A percentile compares a stretch with the other conserved stretches of the same genome.
These are phyloP conservation scores for Xylaria sp. DNA, from an alignment of 495 filamentous ascomycete genomes.

Conservation along the genomic window DNA sequence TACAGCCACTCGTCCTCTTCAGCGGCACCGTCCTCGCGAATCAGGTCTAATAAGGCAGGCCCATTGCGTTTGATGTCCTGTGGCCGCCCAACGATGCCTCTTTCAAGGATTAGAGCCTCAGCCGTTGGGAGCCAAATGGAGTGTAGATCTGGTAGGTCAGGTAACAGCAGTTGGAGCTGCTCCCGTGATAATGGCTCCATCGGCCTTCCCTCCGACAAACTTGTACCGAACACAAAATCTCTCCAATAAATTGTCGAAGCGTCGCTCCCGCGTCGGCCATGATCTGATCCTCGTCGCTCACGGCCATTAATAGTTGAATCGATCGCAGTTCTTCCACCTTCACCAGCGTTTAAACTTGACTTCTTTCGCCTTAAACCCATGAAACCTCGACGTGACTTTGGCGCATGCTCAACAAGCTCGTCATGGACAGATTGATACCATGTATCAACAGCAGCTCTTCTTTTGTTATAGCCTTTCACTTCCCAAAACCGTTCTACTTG, in stretches of 20 bases:
- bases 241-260: conserved; percentile 46
- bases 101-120: conserved; percentile 60
- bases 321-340: conserved; percentile 22
- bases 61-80: conserved; percentile 61
- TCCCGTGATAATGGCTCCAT: conserved; percentile 57
- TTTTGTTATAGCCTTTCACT: conserved; percentile 62
- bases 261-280: conserved; percentile 40
- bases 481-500: conserved; percentile 65
- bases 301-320: conserved; percentile 29
- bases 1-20: conserved; percentile 63
- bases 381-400: conserved; percentile 55
- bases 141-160: conserved; percentile 56
- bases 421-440: conserved; percentile 58
- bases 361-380: conserved; percentile 59
- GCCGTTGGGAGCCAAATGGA: conserved; percentile 61
- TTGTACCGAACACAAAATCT: conserved; percentile 58
- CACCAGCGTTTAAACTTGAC: conserved; percentile 35
- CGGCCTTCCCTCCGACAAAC: conserved; percentile 60
- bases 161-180: conserved; percentile 53
- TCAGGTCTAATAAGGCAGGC: conserved; percentile 59
- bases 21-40: conserved; percentile 57
- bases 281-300: conserved; percentile 40
- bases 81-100: conserved; percentile 58
- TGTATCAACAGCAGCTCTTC: conserved; percentile 57
- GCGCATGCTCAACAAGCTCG: conserved; percentile 47